Evolutionary conservation across 805 yeast species (phyloP).

Genomic region (Yamadazyma akitaensis): DNA sequence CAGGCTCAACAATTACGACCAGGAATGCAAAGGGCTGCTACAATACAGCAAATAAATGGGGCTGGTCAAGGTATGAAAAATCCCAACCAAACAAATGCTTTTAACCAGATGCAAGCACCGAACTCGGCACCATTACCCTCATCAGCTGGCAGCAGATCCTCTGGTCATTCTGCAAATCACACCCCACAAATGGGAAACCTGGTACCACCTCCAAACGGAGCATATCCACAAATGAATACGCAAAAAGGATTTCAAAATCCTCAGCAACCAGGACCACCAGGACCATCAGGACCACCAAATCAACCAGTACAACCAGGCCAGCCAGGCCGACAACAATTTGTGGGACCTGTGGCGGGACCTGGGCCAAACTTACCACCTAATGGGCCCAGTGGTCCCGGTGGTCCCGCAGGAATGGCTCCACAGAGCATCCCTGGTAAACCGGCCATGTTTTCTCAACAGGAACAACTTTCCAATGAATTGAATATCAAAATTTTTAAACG

Average conservation of each 20-base stretch:
- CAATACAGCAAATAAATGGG: constrained; percentile 19
- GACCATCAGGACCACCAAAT: not conserved
- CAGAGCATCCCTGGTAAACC: not conserved
- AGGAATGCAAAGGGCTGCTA: constrained; percentile 20
- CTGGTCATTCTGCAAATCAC: constrained; percentile 23
- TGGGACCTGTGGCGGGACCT: not conserved
- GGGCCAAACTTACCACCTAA: not conserved
- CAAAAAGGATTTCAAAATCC: constrained; percentile 4
- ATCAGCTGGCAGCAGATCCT: constrained; percentile 11
- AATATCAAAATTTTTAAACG: constrained; percentile 35
- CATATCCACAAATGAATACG: not conserved
- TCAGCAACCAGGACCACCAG: not conserved
- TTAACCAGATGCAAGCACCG: constrained; percentile 15
- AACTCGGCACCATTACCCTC: constrained; percentile 23
- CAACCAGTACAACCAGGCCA: not conserved
- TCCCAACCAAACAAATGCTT: constrained; percentile 9
- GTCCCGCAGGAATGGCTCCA: not conserved
- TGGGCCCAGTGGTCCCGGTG: not conserved
- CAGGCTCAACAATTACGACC: constrained; percentile 12
- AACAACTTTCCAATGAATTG: constrained; percentile 26
- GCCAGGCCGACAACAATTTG: not conserved
- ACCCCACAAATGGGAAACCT: constrained; percentile 30
- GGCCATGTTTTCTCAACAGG: constrained; percentile 7
- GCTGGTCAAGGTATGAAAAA: constrained; percentile 3
- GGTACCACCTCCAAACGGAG: constrained; percentile 19